These are phyloP conservation scores for Leptodontidium sp. DNA, from an alignment of 2,329 filamentous ascomycete species.

Conservation along the genomic window DNA sequence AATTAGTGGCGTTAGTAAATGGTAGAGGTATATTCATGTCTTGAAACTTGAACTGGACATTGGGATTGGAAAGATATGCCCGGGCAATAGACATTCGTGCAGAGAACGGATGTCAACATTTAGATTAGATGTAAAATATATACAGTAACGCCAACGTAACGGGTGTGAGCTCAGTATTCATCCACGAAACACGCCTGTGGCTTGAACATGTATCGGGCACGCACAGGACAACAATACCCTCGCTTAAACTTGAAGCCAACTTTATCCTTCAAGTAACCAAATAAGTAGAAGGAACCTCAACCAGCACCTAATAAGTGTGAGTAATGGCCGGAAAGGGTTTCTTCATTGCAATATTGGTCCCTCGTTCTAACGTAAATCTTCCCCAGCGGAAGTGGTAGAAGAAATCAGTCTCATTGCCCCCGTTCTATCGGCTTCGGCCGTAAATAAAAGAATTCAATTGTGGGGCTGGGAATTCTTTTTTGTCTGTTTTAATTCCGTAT, in stretches of 20 bases:
- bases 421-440: not conserved
- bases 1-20: not conserved
- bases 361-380: not conserved
- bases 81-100: not conserved
- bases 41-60: not conserved
- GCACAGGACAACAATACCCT: not conserved
- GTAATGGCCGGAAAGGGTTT: not conserved
- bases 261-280: not conserved
- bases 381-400: not conserved
- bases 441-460: too few relatives aligned
- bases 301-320: not conserved
- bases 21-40: not conserved
- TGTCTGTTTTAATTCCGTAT: too few relatives aligned
- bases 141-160: too few relatives aligned
- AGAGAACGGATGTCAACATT: too few relatives aligned
- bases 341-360: constrained; percentile 1
- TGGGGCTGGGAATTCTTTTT: too few relatives aligned
- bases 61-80: not conserved
- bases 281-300: not conserved
- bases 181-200: too few relatives aligned
- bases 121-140: too few relatives aligned
- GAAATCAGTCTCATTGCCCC: not conserved
- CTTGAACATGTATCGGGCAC: too few relatives aligned
- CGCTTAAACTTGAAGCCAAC: not conserved
- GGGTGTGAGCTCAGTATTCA: too few relatives aligned